Base-by-base conservation (phyloP, 2,329 filamentous ascomycete genomes). In the Pezicula carpinea region DNA sequence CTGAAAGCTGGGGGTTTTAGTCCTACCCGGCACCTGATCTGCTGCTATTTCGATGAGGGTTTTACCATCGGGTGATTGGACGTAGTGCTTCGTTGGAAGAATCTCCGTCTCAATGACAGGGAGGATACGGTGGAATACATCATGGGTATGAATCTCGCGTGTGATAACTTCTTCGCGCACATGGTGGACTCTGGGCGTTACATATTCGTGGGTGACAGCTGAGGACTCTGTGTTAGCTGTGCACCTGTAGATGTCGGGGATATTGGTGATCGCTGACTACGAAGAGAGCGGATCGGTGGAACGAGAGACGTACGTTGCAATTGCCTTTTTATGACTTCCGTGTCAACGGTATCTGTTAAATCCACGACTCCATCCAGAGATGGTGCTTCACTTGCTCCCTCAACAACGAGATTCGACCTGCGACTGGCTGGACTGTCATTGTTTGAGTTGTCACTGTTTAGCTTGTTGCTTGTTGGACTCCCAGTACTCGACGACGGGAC, bases 131-230 rank as follows among this genome's bases (percentile, higher is more conserved):
- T 79, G 74, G 53, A 70, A 72, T 31, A 75, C 60, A 51, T 78
- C 70, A 57, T 79, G 68, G 29, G 71, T 72, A 61, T 80, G 76
- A 29, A 77, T 75, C 49, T 79, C 76, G 32, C 74, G 71, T 6
- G 69, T 71, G 43, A 78, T 71, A 18, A 57, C 54, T 53, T 77
- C 68, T 52, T 76, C 64, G 14, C 68, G 57, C 38, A 77, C 65
- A 41, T 77, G 65, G 49, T 74, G 73, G 10, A 66, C 57, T 13
- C 68, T 58, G 3, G 68, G 66, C 14, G 65, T 64, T 33, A 78
- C 60, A 0, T 67, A 64, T 53, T 80, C 73, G 49, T 79, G 74
- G 1, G 66, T 70, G 15, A 78, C 74, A 49, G 71, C 73, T 75
- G 56, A 48, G 35, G 34, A 6, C 21, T 15, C 29, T 34, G 34